phyloP scores from a whole-genome alignment of 306 rosid genomes.

The Ammopiptanthus mongolicus region DNA sequence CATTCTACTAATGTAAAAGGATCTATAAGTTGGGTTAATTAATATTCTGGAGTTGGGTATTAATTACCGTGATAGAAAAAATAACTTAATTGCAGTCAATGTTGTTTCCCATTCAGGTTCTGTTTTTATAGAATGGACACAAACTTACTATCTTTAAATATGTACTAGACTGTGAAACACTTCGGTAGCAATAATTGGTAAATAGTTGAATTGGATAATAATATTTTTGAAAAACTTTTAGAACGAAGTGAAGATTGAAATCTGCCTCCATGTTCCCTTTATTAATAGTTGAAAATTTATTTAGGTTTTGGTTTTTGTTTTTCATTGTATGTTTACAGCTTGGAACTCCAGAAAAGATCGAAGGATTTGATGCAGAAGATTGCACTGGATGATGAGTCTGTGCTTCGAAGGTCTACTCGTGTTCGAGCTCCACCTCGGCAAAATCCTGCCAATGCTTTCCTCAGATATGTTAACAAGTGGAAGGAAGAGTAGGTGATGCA shows the following conservation, averaged over 20 bases:
- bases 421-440: slow-evolving; percentile 88
- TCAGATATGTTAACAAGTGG: slow-evolving; percentile 79
- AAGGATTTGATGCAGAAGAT: slow-evolving; percentile 52
- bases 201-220: background rate
- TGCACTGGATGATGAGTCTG: slow-evolving; percentile 64
- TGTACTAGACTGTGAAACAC: background rate
- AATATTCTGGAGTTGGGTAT: background rate
- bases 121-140: background rate
- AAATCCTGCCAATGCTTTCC: slow-evolving; percentile 77
- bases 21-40: background rate
- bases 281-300: background rate
- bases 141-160: background rate
- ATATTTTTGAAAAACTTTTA: background rate
- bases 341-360: slow-evolving; percentile 56
- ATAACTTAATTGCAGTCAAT: background rate
- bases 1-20: background rate
- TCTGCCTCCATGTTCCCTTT: no score
- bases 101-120: background rate
- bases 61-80: background rate
- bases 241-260: no score
- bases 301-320: background rate
- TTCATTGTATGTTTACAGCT: slow-evolving; percentile 37
- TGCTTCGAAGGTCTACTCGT: slow-evolving; percentile 85
- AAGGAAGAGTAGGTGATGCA: slow-evolving; percentile 47
- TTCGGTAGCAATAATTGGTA: background rate